Conservation (phyloP, 768 basidiomycete genomes). For the Mycena epipterygia region DNA sequence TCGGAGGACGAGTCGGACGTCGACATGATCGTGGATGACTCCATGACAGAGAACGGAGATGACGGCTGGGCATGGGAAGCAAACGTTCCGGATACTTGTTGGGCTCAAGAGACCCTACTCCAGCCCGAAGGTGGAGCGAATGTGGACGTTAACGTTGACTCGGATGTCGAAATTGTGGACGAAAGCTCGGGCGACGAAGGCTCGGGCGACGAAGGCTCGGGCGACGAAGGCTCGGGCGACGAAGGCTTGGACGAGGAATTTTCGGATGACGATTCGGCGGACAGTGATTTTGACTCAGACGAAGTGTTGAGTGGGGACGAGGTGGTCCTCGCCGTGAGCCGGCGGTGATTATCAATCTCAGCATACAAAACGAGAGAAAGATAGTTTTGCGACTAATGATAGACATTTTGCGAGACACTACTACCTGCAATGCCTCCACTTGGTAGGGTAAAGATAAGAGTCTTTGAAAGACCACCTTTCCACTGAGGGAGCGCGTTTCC, state of each 20-base stretch:
- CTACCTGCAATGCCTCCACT: constrained; percentile 62
- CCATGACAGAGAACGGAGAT: not conserved
- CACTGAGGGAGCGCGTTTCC: not conserved
- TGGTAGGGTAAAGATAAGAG: constrained; percentile 57
- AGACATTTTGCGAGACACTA: constrained; percentile 52
- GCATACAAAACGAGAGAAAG: too few species aligned
- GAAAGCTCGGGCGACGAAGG: too few species aligned
- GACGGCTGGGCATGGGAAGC: constrained; percentile 21
- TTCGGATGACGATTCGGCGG: constrained; percentile 24
- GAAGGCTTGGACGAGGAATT: not conserved
- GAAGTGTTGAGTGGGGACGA: constrained; percentile 26
- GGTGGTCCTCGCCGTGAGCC: not conserved
- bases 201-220: too few species aligned
- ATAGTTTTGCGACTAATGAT: not conserved
- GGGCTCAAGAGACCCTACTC: not conserved
- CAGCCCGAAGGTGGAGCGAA: not conserved
- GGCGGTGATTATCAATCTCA: too few species aligned
- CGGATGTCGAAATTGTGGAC: not conserved
- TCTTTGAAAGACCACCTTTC: constrained; percentile 36
- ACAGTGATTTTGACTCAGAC: constrained; percentile 24
- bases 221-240: too few species aligned
- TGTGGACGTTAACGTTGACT: not conserved
- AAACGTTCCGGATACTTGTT: constrained; percentile 23
- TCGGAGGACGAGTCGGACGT: constrained; percentile 20
- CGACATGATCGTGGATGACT: constrained; percentile 9